Conservation (phyloP, 352 stramenopile genomes). For the Sclerospora graminicola region DNA sequence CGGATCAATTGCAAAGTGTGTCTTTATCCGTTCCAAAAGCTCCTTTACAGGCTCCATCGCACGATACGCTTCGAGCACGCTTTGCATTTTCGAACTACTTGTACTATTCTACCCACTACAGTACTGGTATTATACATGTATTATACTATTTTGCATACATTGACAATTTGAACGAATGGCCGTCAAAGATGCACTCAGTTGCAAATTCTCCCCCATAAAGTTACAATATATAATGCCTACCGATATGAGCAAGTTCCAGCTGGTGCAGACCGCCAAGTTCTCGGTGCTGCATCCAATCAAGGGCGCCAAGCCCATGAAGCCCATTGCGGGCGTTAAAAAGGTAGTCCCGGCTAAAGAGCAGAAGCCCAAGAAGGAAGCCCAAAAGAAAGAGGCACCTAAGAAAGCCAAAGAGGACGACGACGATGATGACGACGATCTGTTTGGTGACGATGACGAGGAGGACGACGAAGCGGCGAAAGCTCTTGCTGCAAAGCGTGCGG, state of each 20-base stretch:
- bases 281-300: constrained; percentile 47
- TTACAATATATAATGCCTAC: constrained; percentile 18
- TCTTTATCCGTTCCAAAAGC: constrained; percentile 30
- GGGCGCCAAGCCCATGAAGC: constrained; percentile 54
- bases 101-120: too few species aligned
- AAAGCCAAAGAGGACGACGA: constrained; percentile 25
- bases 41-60: constrained; percentile 45
- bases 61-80: constrained; percentile 49
- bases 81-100: too few species aligned
- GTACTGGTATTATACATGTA: too few species aligned
- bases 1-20: constrained; percentile 10
- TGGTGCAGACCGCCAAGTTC: constrained; percentile 60
- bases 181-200: constrained; percentile 4
- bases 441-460: constrained; percentile 49
- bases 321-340: constrained; percentile 26
- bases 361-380: constrained; percentile 21
- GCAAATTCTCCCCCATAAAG: constrained; percentile 8
- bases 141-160: neutral
- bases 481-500: constrained; percentile 39
- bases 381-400: constrained; percentile 16
- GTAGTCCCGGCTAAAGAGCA: constrained; percentile 18
- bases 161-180: constrained; percentile 8
- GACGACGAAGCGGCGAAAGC: constrained; percentile 46
- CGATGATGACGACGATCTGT: constrained; percentile 48
- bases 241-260: constrained; percentile 46